A percentile compares a stretch with the other conserved stretches of the same genome.
phyloP scores from a whole-genome alignment of 352 stramenopile genomes.

The Globisporangium sylvaticum region DNA sequence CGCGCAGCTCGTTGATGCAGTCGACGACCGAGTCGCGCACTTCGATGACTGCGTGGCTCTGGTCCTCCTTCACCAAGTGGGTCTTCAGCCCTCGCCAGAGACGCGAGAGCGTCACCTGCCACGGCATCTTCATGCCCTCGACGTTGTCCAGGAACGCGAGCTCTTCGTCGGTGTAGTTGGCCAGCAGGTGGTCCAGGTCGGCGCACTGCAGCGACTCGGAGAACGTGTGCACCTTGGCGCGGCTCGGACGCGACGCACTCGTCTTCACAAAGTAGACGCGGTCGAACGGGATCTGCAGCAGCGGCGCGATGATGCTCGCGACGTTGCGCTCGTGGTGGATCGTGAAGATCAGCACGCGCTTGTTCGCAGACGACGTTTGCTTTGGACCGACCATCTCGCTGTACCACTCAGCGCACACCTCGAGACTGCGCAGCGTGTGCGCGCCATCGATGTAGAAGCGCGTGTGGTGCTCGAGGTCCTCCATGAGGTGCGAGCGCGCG shows the following conservation, averaged over 20 bases:
- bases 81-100: slow-evolving; percentile 52
- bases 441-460: slow-evolving; percentile 85
- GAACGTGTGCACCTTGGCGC: slow-evolving; percentile 66
- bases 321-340: slow-evolving; percentile 85
- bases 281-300: slow-evolving; percentile 61
- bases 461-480: slow-evolving; percentile 34
- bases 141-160: slow-evolving; percentile 40
- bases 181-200: slow-evolving; percentile 31
- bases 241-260: slow-evolving; percentile 51
- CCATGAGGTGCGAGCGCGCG: slow-evolving; percentile 63
- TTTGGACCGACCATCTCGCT: slow-evolving; percentile 7
- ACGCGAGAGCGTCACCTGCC: slow-evolving; percentile 53
- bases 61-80: slow-evolving; percentile 28
- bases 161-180: slow-evolving; percentile 39
- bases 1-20: slow-evolving; percentile 52
- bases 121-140: slow-evolving; percentile 32
- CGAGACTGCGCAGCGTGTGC: slow-evolving; percentile 81
- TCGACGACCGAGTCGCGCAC: slow-evolving; percentile 61
- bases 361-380: slow-evolving; percentile 13
- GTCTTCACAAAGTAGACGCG: slow-evolving; percentile 77
- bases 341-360: slow-evolving; percentile 69
- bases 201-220: slow-evolving; percentile 51
- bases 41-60: slow-evolving; percentile 23
- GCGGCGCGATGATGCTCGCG: slow-evolving; percentile 51
- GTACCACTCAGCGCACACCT: slow-evolving; percentile 77